Evolutionary conservation across 805 yeast species (phyloP), one percentile per base, ranked within the genome.

Genomic region (Scheffersomyces lignosus): DNA sequence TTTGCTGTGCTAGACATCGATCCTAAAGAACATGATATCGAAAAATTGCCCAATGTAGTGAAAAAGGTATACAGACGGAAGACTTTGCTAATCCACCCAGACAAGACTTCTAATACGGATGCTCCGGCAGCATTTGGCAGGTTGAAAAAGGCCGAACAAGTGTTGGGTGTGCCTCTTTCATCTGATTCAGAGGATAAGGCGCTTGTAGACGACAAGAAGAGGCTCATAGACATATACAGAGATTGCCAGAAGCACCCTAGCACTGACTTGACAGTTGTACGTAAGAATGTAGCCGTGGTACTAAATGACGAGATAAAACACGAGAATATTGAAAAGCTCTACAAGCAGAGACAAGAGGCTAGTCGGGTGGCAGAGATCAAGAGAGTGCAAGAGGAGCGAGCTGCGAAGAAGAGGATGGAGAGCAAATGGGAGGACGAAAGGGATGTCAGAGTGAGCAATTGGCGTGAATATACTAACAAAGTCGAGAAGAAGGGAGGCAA

Each of bases 81-180:
- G 52, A 80, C 88, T 2, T 58, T 83, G 25, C 57, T 80, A 40
- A 75, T 83, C 13, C 90, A 83, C 53, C 90, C 90, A 0, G 90
- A 83, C 52, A 81, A 80, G 50, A 69, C 77, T 1, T 52, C 58
- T 20, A 74, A 81, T 45, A 61, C 67, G 0, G 59, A 67, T n/a
- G 87, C 88, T 0, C 77, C 85, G 0, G 71, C 61, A 22, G 88
- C 88, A 2, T 83, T 83, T 54, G 83, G 79, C 48, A 38, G 66
- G 24, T 56, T 83, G 34, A 78, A 80, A 44, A 75, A 72, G 42
- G 80, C 88, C 0, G 75, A 78, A 34, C 36, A 34, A 27, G 49
- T 60, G 3, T 48, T 67, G 7, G 24, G 24, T 7, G 10, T 10
- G 13, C 54, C 66, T 0, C 33, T 44, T 8, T 52, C 34, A n/a